Evolutionary conservation across 2,329 filamentous ascomycete species (phyloP).

Genomic region (Beauveria pseudobassiana): DNA sequence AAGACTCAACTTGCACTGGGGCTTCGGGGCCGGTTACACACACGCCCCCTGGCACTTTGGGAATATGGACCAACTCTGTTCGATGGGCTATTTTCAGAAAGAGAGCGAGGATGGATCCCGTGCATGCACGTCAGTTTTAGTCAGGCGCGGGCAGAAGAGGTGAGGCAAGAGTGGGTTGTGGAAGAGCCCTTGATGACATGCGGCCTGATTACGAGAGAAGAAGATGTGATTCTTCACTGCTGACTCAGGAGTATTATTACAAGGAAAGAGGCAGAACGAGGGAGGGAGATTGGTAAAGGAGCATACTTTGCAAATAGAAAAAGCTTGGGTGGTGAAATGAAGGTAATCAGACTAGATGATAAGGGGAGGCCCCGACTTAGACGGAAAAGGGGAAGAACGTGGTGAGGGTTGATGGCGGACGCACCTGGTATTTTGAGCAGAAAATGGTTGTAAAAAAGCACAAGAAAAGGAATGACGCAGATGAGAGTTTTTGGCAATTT

Average conservation of each 20-base stretch:
- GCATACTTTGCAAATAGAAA: not conserved
- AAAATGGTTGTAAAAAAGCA: not conserved
- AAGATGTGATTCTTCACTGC: not conserved
- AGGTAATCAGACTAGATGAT: not conserved
- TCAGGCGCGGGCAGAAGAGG: not conserved
- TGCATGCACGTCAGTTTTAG: slow-evolving; percentile 10
- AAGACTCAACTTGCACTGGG: not conserved
- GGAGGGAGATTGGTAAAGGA: not conserved
- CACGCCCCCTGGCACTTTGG: slow-evolving; percentile 1
- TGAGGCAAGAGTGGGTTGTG: not conserved
- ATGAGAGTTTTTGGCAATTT: not conserved
- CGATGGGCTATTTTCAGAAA: not conserved
- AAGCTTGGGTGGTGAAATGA: not conserved
- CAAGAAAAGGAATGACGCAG: not conserved
- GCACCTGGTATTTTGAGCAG: not conserved
- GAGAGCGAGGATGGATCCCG: not conserved
- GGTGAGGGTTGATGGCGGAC: not conserved
- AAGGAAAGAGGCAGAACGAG: not conserved
- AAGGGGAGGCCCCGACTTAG: not conserved
- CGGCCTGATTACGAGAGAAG: not conserved
- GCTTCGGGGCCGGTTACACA: not conserved
- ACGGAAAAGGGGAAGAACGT: not conserved
- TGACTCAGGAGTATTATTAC: too few species aligned
- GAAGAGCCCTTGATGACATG: not conserved
- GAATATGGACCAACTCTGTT: not conserved